Conservation (phyloP, 352 stramenopile species). For the Globisporangium heterothallicum region DNA sequence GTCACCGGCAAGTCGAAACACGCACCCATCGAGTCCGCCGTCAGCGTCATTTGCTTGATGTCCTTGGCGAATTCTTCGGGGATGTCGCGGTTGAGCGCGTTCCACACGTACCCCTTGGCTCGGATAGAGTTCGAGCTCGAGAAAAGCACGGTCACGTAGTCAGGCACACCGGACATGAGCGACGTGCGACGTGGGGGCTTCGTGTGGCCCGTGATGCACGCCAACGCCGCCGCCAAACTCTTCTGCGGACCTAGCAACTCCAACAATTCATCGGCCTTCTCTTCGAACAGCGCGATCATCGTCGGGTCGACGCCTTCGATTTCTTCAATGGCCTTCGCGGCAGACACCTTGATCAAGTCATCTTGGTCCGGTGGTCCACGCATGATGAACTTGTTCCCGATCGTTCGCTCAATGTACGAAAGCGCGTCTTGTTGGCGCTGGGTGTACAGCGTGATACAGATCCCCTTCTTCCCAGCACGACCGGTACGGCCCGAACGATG, state of each 20-base stretch:
- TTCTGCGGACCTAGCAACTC: constrained; percentile 54
- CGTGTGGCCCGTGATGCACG: constrained; percentile 89
- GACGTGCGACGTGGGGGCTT: constrained; percentile 69
- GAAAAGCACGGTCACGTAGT: constrained; percentile 88
- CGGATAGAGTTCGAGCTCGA: constrained; percentile 77
- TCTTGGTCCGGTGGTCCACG: constrained; percentile 76
- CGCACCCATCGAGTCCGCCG: constrained; percentile 80
- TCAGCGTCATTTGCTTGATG: constrained; percentile 89
- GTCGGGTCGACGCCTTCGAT: constrained; percentile 72
- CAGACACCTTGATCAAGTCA: constrained; percentile 87
- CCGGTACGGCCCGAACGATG: constrained; percentile 97
- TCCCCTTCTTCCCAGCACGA: constrained; percentile 93
- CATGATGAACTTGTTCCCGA: constrained; percentile 89
- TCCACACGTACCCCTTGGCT: constrained; percentile 91
- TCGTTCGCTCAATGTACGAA: constrained; percentile 80
- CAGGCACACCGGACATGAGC: constrained; percentile 86
- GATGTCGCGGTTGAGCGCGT: constrained; percentile 85
- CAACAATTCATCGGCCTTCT: constrained; percentile 62
- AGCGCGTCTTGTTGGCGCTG: constrained; percentile 71
- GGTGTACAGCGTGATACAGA: constrained; percentile 97
- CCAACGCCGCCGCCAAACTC: constrained; percentile 74
- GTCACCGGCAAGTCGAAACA: constrained; percentile 88
- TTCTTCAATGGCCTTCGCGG: constrained; percentile 72
- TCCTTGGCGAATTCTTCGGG: constrained; percentile 62
- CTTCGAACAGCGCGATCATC: constrained; percentile 76